Evolutionary conservation across 2,329 filamentous ascomycete species (phyloP), one percentile per base, ranked within the genome.

Genomic region (Aspergillus fischeri): DNA sequence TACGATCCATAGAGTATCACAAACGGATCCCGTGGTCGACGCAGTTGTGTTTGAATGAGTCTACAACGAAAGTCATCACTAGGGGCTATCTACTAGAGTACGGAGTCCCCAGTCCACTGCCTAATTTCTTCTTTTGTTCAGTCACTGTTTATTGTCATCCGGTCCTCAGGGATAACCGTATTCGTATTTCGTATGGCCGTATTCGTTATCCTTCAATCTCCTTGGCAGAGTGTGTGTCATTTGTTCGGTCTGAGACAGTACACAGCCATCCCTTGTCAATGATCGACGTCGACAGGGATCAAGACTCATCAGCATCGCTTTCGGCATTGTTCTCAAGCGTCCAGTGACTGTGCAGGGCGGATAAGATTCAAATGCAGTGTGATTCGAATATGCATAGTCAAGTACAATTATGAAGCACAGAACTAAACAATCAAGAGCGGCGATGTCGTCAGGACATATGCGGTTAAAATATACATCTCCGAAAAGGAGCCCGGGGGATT

Each of bases 391-490:
- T 41, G 29, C 24, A 51, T 41, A 57, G 35, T 57, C 56, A 51
- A 49, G 63, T 62, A 62, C 49, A 29, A 51, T 29, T 49, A 59
- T 63, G 51, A 63, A 67, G n/a, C 9, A 21, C 27, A 21, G 9
- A 21, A 41, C 21, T 21, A 17, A 24, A 24, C 2, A 59, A 66
- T 60, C 65, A 65, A 88, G 91, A 61, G 91, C 90, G 1, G 91
- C 90, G 21, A 78, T 95, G 63, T 76, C 90, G 53, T 65, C 58
- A 63, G 62, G 64, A 64, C 71, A 72, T 70, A 67, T 77, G 81
- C 60, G 91, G 90, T 3, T 83, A 87, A 50, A 67, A 80, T 83
- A 62, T 89, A 89, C 77, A 76, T 94, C 62, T 79, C 91, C 65
- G 41, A 52, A 59, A 60, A 58, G 56, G 59, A 66, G 59, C 62